Evolutionary conservation across 2,329 filamentous ascomycete species (phyloP).

Genomic region (Scorias spongiosa): DNA sequence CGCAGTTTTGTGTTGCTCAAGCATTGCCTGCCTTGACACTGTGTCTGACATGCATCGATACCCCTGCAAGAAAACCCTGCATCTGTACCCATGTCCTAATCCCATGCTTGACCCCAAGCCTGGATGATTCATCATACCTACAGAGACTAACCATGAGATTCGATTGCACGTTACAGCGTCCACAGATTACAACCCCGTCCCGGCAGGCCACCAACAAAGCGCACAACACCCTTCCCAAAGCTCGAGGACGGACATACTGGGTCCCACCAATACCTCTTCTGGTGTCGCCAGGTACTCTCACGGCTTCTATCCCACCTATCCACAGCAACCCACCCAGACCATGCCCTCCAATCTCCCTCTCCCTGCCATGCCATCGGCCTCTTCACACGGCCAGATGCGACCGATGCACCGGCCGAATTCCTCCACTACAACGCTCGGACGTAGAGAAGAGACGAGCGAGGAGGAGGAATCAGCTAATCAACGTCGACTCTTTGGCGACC

Average conservation of each 20-base stretch:
- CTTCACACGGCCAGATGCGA: slow-evolving; percentile 35
- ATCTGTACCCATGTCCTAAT: slow-evolving; percentile 7
- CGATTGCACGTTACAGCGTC: slow-evolving; percentile 31
- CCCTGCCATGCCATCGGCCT: slow-evolving; percentile 49
- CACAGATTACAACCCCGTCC: slow-evolving; percentile 42
- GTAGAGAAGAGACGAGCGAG: slow-evolving; percentile 26
- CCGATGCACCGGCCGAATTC: slow-evolving; percentile 20
- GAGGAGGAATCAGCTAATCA: slow-evolving; percentile 43
- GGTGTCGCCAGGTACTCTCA: slow-evolving; percentile 56
- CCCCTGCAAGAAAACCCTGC: slow-evolving; percentile 6
- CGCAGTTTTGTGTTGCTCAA: too few relatives aligned
- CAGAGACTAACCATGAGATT: too few relatives aligned
- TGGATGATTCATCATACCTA: too few relatives aligned
- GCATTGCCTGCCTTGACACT: too few relatives aligned
- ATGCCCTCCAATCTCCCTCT: slow-evolving; percentile 24
- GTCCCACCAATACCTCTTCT: slow-evolving; percentile 30
- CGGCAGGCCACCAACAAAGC: slow-evolving; percentile 44
- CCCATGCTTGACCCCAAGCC: background rate
- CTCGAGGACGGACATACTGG: slow-evolving; percentile 29
- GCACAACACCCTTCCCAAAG: slow-evolving; percentile 44
- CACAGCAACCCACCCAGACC: slow-evolving; percentile 40
- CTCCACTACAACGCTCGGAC: slow-evolving; percentile 21
- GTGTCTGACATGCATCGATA: background rate
- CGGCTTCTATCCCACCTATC: slow-evolving; percentile 60
- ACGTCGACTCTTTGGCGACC: slow-evolving; percentile 66